A percentile compares a stretch with the other conserved stretches of the same genome.
These are phyloP conservation scores for Linum lewisii DNA, from an alignment of 345 rosid species.

Conservation along the genomic window DNA sequence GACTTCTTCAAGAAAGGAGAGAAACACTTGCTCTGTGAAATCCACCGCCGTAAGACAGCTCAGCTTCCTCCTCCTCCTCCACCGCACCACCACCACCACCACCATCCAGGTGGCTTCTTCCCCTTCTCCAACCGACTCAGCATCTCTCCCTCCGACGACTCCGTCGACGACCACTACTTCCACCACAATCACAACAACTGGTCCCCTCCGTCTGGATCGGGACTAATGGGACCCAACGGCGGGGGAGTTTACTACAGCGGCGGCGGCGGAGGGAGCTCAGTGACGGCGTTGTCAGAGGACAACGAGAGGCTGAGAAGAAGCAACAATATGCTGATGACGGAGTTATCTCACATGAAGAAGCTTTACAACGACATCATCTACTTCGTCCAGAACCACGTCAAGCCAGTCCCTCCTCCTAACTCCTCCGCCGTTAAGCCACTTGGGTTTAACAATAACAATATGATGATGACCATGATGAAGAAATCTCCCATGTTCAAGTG, in stretches of 20 bases:
- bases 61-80: conserved; percentile 20
- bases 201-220: conserved; percentile 13
- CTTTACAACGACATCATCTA: conserved; percentile 85
- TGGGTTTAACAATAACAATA: too few relatives aligned
- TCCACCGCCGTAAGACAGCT: conserved; percentile 79
- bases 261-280: conserved; percentile 23
- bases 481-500: conserved; percentile 17
- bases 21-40: conserved; percentile 84
- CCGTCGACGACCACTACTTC: conserved; percentile 29
- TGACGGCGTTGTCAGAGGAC: conserved; percentile 63
- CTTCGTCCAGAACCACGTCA: conserved; percentile 86
- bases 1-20: conserved; percentile 91
- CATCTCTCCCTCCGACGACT: conserved; percentile 47
- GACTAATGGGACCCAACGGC: too few relatives aligned
- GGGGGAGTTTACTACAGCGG: conserved; percentile 3
- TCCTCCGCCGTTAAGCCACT: conserved; percentile 31
- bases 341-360: conserved; percentile 82
- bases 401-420: conserved; percentile 49
- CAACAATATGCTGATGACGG: conserved; percentile 72
- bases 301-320: conserved; percentile 72
- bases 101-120: conserved; percentile 34
- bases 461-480: too few relatives aligned
- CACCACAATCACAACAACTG: conserved; percentile 23
- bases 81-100: conserved; percentile 35
- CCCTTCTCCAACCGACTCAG: conserved; percentile 47